Evolutionary conservation across 345 rosid species (phyloP).

Genomic region (Triadica sebifera): DNA sequence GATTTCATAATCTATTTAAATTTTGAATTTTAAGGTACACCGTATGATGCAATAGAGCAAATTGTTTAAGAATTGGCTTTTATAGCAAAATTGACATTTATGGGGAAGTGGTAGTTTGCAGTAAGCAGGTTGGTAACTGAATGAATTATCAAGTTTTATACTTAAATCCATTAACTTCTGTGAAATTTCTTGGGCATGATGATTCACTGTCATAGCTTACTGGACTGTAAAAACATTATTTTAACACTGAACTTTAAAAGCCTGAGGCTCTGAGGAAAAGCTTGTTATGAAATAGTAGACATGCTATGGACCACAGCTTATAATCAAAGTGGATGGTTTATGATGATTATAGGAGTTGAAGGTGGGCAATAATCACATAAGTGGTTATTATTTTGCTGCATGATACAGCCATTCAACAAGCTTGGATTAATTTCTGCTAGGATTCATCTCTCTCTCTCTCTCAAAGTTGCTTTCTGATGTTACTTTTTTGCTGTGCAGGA

Average conservation of each 20-base stretch:
- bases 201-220: not conserved
- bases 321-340: slow-evolving; percentile 8
- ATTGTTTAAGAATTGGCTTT: not conserved
- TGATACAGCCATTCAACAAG: not conserved
- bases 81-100: not conserved
- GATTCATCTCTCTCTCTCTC: not conserved
- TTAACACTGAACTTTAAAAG: not conserved
- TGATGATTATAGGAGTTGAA: not conserved
- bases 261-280: not conserved
- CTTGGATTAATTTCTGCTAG: not conserved
- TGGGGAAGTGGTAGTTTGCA: not conserved
- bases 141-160: not conserved
- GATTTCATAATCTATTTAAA: slow-evolving; percentile 2
- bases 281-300: not conserved
- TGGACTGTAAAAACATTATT: not conserved
- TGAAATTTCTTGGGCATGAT: no score
- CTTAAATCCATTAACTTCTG: not conserved
- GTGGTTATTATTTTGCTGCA: not conserved
- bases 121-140: not conserved
- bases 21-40: not conserved
- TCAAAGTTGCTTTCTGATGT: not conserved
- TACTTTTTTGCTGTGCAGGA: slow-evolving; percentile 45
- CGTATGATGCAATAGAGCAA: not conserved
- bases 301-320: not conserved
- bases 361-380: not conserved